These are phyloP conservation scores for Dactylellina haptotyla DNA, from an alignment of 2,329 filamentous ascomycete species.

Conservation along the genomic window DNA sequence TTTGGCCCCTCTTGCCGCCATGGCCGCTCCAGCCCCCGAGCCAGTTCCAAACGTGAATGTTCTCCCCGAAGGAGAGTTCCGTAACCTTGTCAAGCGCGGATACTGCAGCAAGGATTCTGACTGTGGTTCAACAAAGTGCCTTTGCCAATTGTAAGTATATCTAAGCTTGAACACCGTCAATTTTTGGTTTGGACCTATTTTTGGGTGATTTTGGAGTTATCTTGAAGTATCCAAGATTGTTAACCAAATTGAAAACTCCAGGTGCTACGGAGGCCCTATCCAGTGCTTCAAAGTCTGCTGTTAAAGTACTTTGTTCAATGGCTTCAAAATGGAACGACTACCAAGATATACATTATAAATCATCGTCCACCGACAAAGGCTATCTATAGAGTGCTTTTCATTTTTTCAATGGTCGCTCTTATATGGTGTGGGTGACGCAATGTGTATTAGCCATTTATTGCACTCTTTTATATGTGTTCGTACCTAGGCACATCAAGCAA, in stretches of 20 bases:
- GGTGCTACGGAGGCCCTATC: conserved; percentile 33
- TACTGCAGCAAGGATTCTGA: conserved; percentile 20
- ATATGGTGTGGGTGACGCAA: too few species aligned
- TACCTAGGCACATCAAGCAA: too few species aligned
- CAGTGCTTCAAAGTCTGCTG: conserved; percentile 42
- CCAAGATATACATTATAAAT: neutral
- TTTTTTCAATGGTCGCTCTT: too few species aligned
- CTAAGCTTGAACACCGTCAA: too few species aligned
- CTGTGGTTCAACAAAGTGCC: conserved; percentile 25
- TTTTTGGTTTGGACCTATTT: too few species aligned
- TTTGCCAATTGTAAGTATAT: conserved; percentile 32
- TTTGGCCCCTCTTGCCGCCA: conserved; percentile 40
- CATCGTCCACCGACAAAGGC: too few species aligned
- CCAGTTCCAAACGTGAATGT: conserved; percentile 4
- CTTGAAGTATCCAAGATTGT: neutral
- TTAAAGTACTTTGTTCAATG: conserved; percentile 7
- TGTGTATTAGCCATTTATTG: too few species aligned
- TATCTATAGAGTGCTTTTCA: too few species aligned
- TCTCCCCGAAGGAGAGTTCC: conserved; percentile 34
- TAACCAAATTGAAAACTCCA: neutral
- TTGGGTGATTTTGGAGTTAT: too few species aligned
- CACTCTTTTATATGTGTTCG: too few species aligned
- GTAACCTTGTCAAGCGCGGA: conserved; percentile 28
- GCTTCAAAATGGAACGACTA: neutral
- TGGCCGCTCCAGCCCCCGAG: conserved; percentile 36